phyloP scores from a whole-genome alignment of 805 yeast genomes.

The Wickerhamomyces silvicola region DNA sequence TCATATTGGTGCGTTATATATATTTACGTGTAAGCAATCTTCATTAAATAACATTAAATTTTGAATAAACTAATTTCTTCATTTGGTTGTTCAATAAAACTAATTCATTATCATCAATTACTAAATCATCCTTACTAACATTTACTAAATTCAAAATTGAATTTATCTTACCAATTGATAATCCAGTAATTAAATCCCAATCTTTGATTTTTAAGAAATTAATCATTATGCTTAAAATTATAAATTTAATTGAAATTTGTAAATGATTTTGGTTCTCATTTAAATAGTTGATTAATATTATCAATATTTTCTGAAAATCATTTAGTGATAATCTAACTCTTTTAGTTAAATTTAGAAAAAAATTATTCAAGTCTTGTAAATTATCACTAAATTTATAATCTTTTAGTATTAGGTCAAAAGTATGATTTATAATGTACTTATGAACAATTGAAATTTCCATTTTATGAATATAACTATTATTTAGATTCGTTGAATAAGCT shows the following conservation, averaged over 20 bases:
- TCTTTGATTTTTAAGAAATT: neutral
- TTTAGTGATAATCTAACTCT: neutral
- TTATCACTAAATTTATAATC: slow-evolving; percentile 2
- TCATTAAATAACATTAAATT: slow-evolving; percentile 1
- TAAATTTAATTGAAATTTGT: neutral
- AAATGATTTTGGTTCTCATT: slow-evolving; percentile 1
- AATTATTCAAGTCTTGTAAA: neutral
- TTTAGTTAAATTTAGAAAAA: neutral
- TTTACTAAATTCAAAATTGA: neutral
- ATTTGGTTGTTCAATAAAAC: slow-evolving; percentile 1
- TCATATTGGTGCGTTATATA: neutral
- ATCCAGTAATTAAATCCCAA: slow-evolving; percentile 1
- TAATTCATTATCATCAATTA: neutral
- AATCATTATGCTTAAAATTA: neutral
- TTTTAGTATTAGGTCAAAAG: slow-evolving; percentile 1
- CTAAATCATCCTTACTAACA: neutral
- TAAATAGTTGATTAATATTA: slow-evolving; percentile 1
- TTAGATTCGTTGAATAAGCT: no score
- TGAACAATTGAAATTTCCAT: slow-evolving; percentile 1
- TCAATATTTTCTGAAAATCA: slow-evolving; percentile 4
- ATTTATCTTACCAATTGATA: neutral
- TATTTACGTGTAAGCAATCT: neutral
- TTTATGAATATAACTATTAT: neutral
- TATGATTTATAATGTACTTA: slow-evolving; percentile 5
- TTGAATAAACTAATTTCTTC: slow-evolving; percentile 1